Evolutionary conservation across 441 rosid genomes (phyloP).

Genomic region (Populus trichocarpa): DNA sequence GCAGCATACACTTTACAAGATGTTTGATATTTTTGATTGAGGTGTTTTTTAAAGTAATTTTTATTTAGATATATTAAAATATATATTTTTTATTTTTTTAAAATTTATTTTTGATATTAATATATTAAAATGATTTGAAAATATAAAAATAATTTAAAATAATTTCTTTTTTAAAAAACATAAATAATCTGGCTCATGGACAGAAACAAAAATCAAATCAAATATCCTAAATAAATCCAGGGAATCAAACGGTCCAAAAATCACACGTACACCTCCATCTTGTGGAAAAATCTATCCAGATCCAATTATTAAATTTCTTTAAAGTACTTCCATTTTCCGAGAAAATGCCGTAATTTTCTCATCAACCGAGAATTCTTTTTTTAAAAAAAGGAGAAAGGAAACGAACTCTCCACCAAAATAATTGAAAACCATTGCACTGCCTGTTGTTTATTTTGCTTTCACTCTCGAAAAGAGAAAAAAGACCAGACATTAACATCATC

Average conservation of each 20-base stretch:
- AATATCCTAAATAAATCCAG: not conserved
- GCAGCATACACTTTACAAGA: too few relatives aligned
- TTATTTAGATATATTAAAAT: too few relatives aligned
- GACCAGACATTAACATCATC: slow-evolving; percentile 17
- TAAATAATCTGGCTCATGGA: not conserved
- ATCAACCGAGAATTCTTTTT: slow-evolving; percentile 24
- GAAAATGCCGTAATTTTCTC: slow-evolving; percentile 50
- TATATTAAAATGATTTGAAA: too few relatives aligned
- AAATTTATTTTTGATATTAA: too few relatives aligned
- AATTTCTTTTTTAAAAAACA: too few relatives aligned
- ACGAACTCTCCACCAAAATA: not conserved
- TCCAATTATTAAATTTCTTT: not conserved
- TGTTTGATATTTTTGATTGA: too few relatives aligned
- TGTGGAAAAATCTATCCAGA: not conserved
- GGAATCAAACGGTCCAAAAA: slow-evolving; percentile 14
- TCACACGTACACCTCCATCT: not conserved
- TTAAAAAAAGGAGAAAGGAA: slow-evolving; percentile 15
- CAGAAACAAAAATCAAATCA: not conserved
- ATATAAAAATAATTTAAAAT: too few relatives aligned
- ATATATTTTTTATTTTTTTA: too few relatives aligned
- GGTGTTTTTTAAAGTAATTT: too few relatives aligned
- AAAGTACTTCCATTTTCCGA: slow-evolving; percentile 36
- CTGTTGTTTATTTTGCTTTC: not conserved
- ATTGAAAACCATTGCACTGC: not conserved
- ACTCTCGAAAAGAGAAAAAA: not conserved